Evolutionary conservation across 1,284 basidiomycete genomes (phyloP).

Genomic region (Phylloboletellus chloephorus): DNA sequence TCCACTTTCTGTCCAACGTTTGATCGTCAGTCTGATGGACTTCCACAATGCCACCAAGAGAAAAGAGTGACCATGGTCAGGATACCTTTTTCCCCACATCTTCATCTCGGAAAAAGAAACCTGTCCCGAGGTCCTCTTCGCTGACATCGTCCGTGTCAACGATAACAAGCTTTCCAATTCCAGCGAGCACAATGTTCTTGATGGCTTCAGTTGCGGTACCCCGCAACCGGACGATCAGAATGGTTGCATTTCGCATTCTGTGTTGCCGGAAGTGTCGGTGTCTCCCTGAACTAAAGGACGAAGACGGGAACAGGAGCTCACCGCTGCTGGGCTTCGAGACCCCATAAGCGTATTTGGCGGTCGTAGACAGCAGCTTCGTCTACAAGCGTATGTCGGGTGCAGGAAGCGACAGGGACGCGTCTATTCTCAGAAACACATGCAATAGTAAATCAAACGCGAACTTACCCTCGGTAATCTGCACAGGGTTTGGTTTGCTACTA

Average conservation of each 20-base stretch:
- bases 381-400: slow-evolving; percentile 23
- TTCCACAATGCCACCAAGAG: slow-evolving; percentile 33
- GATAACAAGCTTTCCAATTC: slow-evolving; percentile 68
- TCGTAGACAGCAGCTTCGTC: slow-evolving; percentile 90
- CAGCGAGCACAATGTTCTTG: slow-evolving; percentile 87
- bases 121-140: slow-evolving; percentile 82
- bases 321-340: slow-evolving; percentile 95
- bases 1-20: slow-evolving; percentile 62
- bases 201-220: slow-evolving; percentile 93
- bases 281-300: not conserved
- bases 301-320: slow-evolving; percentile 32
- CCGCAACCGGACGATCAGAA: slow-evolving; percentile 77
- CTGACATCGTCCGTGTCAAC: slow-evolving; percentile 58
- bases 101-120: slow-evolving; percentile 91
- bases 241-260: slow-evolving; percentile 92
- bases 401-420: slow-evolving; percentile 2
- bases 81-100: slow-evolving; percentile 85
- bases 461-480: slow-evolving; percentile 34
- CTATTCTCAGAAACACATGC: slow-evolving; percentile 4
- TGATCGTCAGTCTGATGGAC: slow-evolving; percentile 32
- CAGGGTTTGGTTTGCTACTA: slow-evolving; percentile 24
- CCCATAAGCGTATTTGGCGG: slow-evolving; percentile 96
- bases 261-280: slow-evolving; percentile 6
- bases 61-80: slow-evolving; percentile 6
- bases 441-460: not conserved